Percentiles rank a stretch among this genome's conserved stretches.
phyloP scores from a whole-genome alignment of 2,329 filamentous ascomycete species.

The Dendrostoma leiphaemia region DNA sequence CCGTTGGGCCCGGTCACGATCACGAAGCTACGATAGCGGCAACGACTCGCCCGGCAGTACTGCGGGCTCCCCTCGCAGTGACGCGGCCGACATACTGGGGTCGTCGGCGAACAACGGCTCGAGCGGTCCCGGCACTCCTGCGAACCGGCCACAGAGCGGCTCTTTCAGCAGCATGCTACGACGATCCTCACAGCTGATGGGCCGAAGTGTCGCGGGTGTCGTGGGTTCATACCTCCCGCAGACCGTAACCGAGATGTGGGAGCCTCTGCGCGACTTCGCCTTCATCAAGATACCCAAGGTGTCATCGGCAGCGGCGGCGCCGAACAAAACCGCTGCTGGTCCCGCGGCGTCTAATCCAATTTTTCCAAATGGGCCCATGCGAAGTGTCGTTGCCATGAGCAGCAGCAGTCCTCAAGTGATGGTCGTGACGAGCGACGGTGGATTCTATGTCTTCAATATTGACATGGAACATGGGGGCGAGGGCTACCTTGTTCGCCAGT shows the following conservation, averaged over 20 bases:
- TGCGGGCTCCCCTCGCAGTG: slow-evolving; percentile 46
- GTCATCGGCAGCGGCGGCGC: slow-evolving; percentile 30
- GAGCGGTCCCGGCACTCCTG: slow-evolving; percentile 26
- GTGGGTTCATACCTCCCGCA: slow-evolving; percentile 90
- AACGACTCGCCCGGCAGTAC: slow-evolving; percentile 49
- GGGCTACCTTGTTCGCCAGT: slow-evolving; percentile 86
- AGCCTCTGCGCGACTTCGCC: slow-evolving; percentile 90
- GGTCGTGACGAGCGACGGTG: slow-evolving; percentile 95
- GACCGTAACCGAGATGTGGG: slow-evolving; percentile 97
- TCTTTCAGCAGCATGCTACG: slow-evolving; percentile 88
- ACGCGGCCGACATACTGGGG: slow-evolving; percentile 38
- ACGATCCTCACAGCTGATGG: slow-evolving; percentile 92
- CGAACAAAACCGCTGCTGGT: slow-evolving; percentile 23
- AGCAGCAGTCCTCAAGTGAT: slow-evolving; percentile 93
- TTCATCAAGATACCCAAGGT: slow-evolving; percentile 86
- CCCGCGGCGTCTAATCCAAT: slow-evolving; percentile 20
- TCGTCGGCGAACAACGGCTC: slow-evolving; percentile 22
- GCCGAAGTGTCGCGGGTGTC: slow-evolving; percentile 81
- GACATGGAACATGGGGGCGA: slow-evolving; percentile 94
- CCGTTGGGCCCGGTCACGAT: slow-evolving; percentile 52
- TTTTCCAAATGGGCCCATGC: slow-evolving; percentile 49
- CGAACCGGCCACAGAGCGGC: slow-evolving; percentile 58
- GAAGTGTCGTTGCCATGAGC: slow-evolving; percentile 97
- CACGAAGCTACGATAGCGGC: slow-evolving; percentile 53
- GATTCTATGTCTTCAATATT: slow-evolving; percentile 92